Evolutionary conservation across 163 green algal genomes (phyloP).

Genomic region (Coccomyxa subellipsoidea): DNA sequence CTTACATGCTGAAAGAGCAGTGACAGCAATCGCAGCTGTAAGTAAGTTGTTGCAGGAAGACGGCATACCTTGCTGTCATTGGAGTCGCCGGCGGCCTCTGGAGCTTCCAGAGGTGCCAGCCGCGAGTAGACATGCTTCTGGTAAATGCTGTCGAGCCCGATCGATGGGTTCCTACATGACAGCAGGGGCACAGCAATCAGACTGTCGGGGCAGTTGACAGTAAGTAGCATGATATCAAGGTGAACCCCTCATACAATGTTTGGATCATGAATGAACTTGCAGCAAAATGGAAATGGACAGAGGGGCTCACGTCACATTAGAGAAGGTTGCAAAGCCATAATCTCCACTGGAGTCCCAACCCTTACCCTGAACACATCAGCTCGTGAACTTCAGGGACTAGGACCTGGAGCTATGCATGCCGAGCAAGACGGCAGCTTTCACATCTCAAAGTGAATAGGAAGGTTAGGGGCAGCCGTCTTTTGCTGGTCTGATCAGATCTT

Average conservation of each 20-base stretch:
- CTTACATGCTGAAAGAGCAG: neutral
- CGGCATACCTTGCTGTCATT: neutral
- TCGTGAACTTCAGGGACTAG: no score
- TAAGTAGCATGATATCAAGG: neutral
- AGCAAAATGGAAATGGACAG: no score
- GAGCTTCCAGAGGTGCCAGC: neutral
- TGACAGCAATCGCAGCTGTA: neutral
- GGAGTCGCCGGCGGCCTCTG: neutral
- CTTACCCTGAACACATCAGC: neutral
- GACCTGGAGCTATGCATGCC: no score
- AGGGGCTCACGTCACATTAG: neutral
- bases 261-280: neutral
- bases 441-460: no score
- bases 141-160: neutral
- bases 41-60: neutral
- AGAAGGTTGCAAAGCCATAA: neutral
- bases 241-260: neutral
- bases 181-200: neutral
- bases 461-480: no score
- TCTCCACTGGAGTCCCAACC: neutral
- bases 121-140: constrained; percentile 6
- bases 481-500: no score
- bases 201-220: neutral
- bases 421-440: no score
- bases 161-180: neutral